phyloP scores from a whole-genome alignment of 345 rosid species.

The Passiflora organensis region DNA sequence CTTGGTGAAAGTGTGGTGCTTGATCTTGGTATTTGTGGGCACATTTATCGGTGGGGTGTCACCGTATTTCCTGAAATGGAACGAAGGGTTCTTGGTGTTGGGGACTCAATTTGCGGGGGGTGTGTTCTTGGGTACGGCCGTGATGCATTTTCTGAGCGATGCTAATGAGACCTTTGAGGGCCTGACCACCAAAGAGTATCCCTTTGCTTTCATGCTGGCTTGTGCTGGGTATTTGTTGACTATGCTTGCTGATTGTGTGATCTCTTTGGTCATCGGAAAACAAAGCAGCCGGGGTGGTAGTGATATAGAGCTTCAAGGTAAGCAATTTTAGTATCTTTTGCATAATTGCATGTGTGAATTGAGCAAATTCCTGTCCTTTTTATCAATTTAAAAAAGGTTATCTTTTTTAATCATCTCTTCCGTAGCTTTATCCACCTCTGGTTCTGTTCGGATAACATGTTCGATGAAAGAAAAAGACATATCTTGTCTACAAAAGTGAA shows the following conservation, averaged over 20 bases:
- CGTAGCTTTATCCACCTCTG: no score
- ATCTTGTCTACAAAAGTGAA: no score
- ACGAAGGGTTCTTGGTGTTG: slow-evolving; percentile 59
- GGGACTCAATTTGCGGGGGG: slow-evolving; percentile 89
- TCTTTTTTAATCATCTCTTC: no score
- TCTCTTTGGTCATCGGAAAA: slow-evolving; percentile 46
- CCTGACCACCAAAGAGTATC: slow-evolving; percentile 51
- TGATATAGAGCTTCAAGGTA: slow-evolving; percentile 61
- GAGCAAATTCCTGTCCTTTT: no score
- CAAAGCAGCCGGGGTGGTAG: slow-evolving; percentile 4
- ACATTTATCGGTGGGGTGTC: slow-evolving; percentile 70
- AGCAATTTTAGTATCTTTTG: no score
- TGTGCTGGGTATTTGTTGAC: slow-evolving; percentile 65
- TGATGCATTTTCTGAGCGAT: slow-evolving; percentile 83
- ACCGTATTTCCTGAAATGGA: slow-evolving; percentile 76
- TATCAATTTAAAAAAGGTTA: no score
- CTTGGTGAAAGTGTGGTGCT: slow-evolving; percentile 56
- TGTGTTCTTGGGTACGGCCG: slow-evolving; percentile 75
- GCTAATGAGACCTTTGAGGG: slow-evolving; percentile 63
- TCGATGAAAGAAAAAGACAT: no score
- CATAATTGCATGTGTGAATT: no score
- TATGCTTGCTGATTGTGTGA: slow-evolving; percentile 62
- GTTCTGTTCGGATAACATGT: no score
- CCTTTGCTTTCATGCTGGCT: slow-evolving; percentile 85
- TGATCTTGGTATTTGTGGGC: slow-evolving; percentile 53